phyloP scores from a whole-genome alignment of 257 asterid species.

The Solanum stenotomum region DNA sequence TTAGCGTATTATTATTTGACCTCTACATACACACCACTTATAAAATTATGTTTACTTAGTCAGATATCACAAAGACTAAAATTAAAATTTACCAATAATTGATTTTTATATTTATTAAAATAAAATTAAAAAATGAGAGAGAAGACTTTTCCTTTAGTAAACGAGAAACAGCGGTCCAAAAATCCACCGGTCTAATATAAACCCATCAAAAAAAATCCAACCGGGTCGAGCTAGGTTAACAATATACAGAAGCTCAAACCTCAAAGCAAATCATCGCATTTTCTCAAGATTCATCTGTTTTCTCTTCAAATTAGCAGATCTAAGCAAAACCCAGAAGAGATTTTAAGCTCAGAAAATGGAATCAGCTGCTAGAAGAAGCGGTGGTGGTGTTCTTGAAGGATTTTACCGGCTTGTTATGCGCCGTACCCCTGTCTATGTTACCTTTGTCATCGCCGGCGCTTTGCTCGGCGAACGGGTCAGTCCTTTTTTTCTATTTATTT shows the following conservation, averaged over 20 bases:
- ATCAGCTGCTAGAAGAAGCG: conserved; percentile 28
- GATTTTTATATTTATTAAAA: background rate
- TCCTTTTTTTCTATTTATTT: background rate
- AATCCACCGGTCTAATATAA: background rate
- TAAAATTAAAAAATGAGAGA: background rate
- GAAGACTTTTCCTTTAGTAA: background rate
- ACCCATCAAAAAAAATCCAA: background rate
- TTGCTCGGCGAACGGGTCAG: conserved; percentile 10
- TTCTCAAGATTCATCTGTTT: background rate
- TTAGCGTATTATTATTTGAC: background rate
- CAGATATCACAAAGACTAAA: background rate
- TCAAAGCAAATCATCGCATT: background rate
- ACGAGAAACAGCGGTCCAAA: background rate
- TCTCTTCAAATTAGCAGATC: background rate
- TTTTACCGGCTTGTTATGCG: conserved; percentile 73
- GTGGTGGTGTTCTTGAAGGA: conserved; percentile 70
- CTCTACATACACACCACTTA: too few species aligned
- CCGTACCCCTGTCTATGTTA: conserved; percentile 66
- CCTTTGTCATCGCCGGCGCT: conserved; percentile 10
- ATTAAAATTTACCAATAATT: background rate
- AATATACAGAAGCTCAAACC: background rate
- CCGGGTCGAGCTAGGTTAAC: background rate
- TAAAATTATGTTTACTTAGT: background rate
- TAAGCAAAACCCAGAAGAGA: background rate
- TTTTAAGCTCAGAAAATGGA: background rate